A percentile compares a stretch with the other conserved stretches of the same genome.
These are phyloP conservation scores for Begonia masoniana DNA, from an alignment of 306 rosid genomes.

Conservation along the genomic window DNA sequence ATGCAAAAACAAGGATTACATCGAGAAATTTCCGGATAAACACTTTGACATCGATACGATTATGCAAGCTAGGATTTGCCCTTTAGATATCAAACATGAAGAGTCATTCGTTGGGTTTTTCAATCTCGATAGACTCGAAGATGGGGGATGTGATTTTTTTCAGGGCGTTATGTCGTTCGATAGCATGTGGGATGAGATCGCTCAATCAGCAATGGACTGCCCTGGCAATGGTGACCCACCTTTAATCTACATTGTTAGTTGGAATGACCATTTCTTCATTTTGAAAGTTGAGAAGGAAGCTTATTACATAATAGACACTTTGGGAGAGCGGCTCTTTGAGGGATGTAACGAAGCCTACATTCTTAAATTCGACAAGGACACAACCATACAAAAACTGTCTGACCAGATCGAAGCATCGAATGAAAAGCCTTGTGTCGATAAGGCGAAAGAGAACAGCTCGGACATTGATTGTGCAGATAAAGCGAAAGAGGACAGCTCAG, in stretches of 20 bases:
- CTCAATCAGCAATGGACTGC: conserved; percentile 10
- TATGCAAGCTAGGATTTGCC: conserved; percentile 19
- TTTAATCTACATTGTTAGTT: conserved; percentile 19
- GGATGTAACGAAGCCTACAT: conserved; percentile 26
- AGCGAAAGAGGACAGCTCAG: not conserved
- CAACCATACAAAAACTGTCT: conserved; percentile 9
- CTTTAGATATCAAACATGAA: conserved; percentile 14
- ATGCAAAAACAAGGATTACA: conserved; percentile 14
- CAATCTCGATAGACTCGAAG: conserved; percentile 18
- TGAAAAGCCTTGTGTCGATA: not conserved
- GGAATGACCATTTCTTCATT: conserved; percentile 35
- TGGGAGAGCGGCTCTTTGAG: conserved; percentile 34
- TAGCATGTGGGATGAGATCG: conserved; percentile 27
- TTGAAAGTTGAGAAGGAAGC: conserved; percentile 21
- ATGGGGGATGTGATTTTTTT: conserved; percentile 18
- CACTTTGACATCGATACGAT: conserved; percentile 31
- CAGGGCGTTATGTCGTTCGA: conserved; percentile 25
- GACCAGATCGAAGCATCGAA: not conserved
- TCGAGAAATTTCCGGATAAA: conserved; percentile 21
- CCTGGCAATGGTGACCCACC: conserved; percentile 1
- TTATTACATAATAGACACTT: conserved; percentile 28
- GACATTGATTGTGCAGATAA: not conserved
- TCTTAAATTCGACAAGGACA: conserved; percentile 21
- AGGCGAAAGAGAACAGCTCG: not conserved
- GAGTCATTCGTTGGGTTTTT: conserved; percentile 28